Conservation (phyloP, 805 yeast genomes). For the Zygosaccharomyces siamensis region DNA sequence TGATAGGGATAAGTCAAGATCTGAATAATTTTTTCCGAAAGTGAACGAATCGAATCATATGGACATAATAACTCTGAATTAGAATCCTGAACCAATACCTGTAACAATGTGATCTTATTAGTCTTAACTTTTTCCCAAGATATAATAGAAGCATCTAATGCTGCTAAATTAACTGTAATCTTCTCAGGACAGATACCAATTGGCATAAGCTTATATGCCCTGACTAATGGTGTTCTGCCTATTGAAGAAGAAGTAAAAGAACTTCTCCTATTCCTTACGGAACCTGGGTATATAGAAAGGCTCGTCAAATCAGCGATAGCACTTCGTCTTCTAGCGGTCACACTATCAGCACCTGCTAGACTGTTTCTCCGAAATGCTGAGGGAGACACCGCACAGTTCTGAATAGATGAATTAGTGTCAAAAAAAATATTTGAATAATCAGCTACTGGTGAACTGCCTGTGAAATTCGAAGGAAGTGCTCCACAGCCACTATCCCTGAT, state of each 20-base stretch:
- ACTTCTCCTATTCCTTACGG: slow-evolving; percentile 10
- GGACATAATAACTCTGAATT: neutral
- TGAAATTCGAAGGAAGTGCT: neutral
- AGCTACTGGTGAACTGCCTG: neutral
- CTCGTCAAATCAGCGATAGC: slow-evolving; percentile 10
- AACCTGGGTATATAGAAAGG: neutral
- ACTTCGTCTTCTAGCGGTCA: slow-evolving; percentile 22
- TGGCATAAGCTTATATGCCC: slow-evolving; percentile 8
- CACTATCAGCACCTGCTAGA: slow-evolving; percentile 21
- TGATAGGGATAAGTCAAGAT: slow-evolving; percentile 15
- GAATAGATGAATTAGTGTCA: slow-evolving; percentile 8
- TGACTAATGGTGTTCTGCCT: slow-evolving; percentile 1
- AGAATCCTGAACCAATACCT: slow-evolving; percentile 6
- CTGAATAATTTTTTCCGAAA: slow-evolving; percentile 8
- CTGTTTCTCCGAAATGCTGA: slow-evolving; percentile 24
- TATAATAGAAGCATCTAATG: slow-evolving; percentile 14
- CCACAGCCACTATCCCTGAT: neutral
- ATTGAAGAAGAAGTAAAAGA: slow-evolving; percentile 15
- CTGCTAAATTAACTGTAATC: slow-evolving; percentile 14
- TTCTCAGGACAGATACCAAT: slow-evolving; percentile 9
- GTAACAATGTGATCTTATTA: slow-evolving; percentile 9
- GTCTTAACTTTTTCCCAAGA: slow-evolving; percentile 7
- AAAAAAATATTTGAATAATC: slow-evolving; percentile 8
- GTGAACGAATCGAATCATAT: neutral
- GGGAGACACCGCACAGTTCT: slow-evolving; percentile 21